Evolutionary conservation across 2,329 filamentous ascomycete genomes (phyloP).

Genomic region (Pseudogymnoascus sp.): DNA sequence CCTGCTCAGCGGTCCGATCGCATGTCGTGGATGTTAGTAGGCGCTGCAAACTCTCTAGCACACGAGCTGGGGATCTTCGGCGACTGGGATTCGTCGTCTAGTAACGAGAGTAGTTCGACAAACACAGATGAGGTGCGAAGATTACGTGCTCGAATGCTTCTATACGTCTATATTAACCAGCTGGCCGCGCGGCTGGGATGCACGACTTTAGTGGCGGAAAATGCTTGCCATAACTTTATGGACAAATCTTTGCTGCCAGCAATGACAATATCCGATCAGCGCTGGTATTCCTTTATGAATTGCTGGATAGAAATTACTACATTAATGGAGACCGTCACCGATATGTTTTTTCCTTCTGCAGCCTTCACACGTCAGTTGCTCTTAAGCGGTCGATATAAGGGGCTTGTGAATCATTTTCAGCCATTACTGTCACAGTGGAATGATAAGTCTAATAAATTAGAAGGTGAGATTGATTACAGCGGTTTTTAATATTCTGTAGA

Average conservation of each 20-base stretch:
- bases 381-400: constrained; percentile 42
- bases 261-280: constrained; percentile 30
- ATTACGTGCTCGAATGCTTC: constrained; percentile 31
- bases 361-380: constrained; percentile 34
- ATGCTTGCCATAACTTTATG: constrained; percentile 32
- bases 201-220: constrained; percentile 44
- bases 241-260: constrained; percentile 29
- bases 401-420: constrained; percentile 39
- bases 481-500: background rate
- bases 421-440: constrained; percentile 34
- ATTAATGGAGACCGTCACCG: constrained; percentile 43
- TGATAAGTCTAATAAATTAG: constrained; percentile 27
- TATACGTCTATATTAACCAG: constrained; percentile 44
- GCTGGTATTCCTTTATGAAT: constrained; percentile 44
- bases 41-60: constrained; percentile 43
- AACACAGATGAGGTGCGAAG: constrained; percentile 25
- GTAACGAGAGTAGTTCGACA: constrained; percentile 22
- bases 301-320: constrained; percentile 43
- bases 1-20: constrained; percentile 47
- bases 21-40: constrained; percentile 54
- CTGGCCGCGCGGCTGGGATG: constrained; percentile 44
- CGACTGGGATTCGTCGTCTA: constrained; percentile 27
- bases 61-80: constrained; percentile 46
- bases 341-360: constrained; percentile 43
- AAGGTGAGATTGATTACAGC: background rate